Evolutionary conservation across 192 early-diverging fungal species (phyloP).

Genomic region (Entrophospora sp.): DNA sequence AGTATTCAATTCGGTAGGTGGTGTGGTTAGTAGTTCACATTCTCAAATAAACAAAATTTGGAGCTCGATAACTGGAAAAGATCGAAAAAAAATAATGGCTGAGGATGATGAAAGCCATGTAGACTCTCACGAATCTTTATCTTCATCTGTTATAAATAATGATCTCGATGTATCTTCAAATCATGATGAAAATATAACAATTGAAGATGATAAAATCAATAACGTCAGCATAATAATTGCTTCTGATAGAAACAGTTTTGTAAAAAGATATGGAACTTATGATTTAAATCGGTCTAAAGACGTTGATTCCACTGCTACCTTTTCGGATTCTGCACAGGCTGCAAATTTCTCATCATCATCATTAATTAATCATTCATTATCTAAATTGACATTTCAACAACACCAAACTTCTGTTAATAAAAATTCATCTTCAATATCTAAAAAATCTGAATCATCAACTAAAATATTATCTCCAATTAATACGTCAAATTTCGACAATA

Average conservation of each 20-base stretch:
- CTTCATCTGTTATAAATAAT: not conserved
- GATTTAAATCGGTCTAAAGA: not conserved
- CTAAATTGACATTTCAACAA: too few species aligned
- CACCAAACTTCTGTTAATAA: too few species aligned
- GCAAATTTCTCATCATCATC: not conserved
- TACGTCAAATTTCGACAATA: not conserved
- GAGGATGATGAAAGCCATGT: not conserved
- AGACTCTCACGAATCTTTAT: not conserved
- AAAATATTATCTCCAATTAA: not conserved
- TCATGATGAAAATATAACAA: too few species aligned
- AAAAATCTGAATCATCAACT: not conserved
- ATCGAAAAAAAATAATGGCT: not conserved
- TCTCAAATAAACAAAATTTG: not conserved
- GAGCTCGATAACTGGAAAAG: not conserved
- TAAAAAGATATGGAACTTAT: slow-evolving; percentile 9
- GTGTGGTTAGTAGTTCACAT: not conserved
- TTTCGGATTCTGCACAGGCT: not conserved
- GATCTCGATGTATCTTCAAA: too few species aligned
- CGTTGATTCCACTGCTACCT: not conserved
- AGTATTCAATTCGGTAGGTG: not conserved
- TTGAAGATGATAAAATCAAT: too few species aligned
- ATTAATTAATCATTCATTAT: too few species aligned
- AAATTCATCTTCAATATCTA: too few species aligned
- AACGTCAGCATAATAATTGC: too few species aligned
- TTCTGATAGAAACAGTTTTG: too few species aligned